Evolutionary conservation across 1,139 yeast genomes (phyloP).

Genomic region (Saccharomycopsis hybrid): DNA sequence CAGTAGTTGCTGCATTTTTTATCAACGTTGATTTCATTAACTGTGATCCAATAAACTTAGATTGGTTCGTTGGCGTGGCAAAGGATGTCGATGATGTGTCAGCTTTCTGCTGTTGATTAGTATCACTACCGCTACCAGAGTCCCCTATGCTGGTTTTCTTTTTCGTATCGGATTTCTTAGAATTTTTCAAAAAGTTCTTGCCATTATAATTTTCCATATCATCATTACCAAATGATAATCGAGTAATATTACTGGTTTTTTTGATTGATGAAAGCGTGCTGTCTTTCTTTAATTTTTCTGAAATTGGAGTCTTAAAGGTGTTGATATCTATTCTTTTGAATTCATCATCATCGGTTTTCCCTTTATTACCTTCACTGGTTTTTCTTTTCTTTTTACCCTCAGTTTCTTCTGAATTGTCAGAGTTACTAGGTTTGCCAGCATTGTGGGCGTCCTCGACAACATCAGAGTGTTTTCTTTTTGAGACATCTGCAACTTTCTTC

Average conservation of each 20-base stretch:
- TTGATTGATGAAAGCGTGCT: constrained; percentile 11
- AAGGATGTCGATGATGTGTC: not conserved
- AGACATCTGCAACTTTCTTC: not conserved
- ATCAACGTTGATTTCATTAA: constrained; percentile 19
- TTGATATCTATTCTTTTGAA: constrained; percentile 2
- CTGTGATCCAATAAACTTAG: constrained; percentile 18
- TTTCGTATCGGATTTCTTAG: not conserved
- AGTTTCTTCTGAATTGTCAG: not conserved
- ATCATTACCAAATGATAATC: constrained; percentile 2
- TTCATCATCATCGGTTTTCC: constrained; percentile 4
- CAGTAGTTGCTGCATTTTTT: constrained; percentile 15
- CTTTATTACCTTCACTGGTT: not conserved
- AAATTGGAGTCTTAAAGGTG: constrained; percentile 9
- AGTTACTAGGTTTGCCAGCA: not conserved
- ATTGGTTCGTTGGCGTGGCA: constrained; percentile 1
- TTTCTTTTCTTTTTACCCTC: constrained; percentile 4
- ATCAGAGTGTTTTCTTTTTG: not conserved
- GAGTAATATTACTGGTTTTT: constrained; percentile 14
- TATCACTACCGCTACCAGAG: not conserved
- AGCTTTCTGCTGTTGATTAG: not conserved
- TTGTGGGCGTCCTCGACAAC: not conserved
- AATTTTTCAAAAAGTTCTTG: not conserved
- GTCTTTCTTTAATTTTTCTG: constrained; percentile 9
- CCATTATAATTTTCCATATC: not conserved
- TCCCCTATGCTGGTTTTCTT: not conserved